Base-by-base conservation (phyloP, 129 eudicot species). In the Saussurea involucrata region DNA sequence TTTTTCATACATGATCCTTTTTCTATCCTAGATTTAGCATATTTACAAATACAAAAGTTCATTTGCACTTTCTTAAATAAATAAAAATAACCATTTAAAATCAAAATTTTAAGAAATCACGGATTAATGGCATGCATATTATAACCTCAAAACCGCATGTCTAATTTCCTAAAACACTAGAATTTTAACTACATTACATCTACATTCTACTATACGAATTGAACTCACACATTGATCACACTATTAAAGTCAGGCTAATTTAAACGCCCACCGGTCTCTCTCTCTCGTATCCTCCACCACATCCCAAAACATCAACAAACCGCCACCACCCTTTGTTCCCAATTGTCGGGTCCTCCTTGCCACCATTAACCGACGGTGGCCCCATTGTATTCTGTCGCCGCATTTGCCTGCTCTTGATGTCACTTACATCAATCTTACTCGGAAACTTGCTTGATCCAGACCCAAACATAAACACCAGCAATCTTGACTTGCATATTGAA, bases 381-480 rank as follows among this genome's bases (percentile, higher is more conserved):
- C 63, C 61, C 40, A 63, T 15, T 1, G 66, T 72, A 66, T 61
- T 55, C 79, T 57, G 80, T 71, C 37, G 84, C 53, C 71, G 70
- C 27, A 67, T 25, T 70, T 76, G 87, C 89, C 96, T 82, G 34
- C 71, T 83, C 81, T 79, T 88, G 10, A 90, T 79, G 24, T 84
- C 92, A 63, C 78, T 83, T 72, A 88, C 28, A 28, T 86, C 90
- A 61, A 82, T 71, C 71, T 78, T 74, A 13, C 66, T 73, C 3
- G 83, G 74, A 36, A 76, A 78, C 60, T 80, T 84, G 15, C 73
- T 64, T 60, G 81, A 81, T 75, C 80, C 65, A 8, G 78, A 66
- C 68, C 90, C 91, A 64, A 84, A 88, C 81, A 82, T 36, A 73
- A 83, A 82, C 80, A 83, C 71, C 86, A 72, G 68, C 77, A 80